A percentile compares a stretch with the other conserved stretches of the same genome.
phyloP scores from a whole-genome alignment of 768 basidiomycete species.

The Calocera cornea region DNA sequence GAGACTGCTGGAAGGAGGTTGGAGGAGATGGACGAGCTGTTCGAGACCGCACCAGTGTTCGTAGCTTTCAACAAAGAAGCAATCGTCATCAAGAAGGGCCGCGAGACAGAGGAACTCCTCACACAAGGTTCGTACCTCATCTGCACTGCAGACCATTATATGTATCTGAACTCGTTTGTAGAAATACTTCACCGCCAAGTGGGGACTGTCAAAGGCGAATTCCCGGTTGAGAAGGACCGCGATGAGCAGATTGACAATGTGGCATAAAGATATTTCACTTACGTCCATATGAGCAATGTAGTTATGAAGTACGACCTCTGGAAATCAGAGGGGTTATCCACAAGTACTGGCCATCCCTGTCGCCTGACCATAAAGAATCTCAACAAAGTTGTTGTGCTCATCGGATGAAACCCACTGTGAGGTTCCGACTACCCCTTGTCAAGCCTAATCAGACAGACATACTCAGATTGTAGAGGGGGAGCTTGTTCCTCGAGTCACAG shows the following conservation, averaged over 20 bases:
- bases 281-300: neutral
- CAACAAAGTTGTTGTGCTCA: too few relatives aligned
- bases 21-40: slow-evolving; percentile 4
- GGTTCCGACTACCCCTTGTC: too few relatives aligned
- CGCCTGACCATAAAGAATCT: too few relatives aligned
- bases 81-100: neutral
- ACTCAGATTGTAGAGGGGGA: too few relatives aligned
- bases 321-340: neutral
- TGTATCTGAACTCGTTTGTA: neutral
- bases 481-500: too few relatives aligned
- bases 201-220: neutral
- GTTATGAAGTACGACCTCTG: neutral
- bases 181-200: neutral
- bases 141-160: too few relatives aligned
- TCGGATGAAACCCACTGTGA: too few relatives aligned
- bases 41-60: neutral
- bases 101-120: neutral
- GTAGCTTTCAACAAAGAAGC: neutral
- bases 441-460: too few relatives aligned
- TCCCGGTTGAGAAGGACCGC: neutral
- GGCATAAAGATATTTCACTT: neutral
- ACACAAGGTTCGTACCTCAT: neutral
- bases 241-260: neutral
- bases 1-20: neutral
- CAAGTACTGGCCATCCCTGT: neutral